Conservation (phyloP, 768 basidiomycete species). For the Gelatoporia subvermispora region DNA sequence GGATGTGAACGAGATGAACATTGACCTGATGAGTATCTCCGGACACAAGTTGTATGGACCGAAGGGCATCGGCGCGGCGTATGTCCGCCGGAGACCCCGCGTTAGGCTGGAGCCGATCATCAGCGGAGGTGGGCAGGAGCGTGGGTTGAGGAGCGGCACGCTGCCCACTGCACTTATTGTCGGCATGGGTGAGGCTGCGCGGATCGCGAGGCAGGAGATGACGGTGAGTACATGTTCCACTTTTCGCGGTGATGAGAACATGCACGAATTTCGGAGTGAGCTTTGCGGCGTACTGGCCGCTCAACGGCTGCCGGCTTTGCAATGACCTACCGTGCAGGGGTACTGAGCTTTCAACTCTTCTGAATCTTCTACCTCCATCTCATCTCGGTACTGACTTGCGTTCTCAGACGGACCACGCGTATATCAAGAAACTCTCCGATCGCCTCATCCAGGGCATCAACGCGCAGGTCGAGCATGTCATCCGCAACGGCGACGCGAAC, state of each 20-base stretch:
- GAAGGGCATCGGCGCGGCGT: conserved; percentile 92
- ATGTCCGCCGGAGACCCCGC: conserved; percentile 87
- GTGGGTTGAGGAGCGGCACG: conserved; percentile 93
- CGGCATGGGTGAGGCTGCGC: conserved; percentile 91
- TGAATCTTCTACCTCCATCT: background rate
- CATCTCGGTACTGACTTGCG: conserved; percentile 23
- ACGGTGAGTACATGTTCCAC: conserved; percentile 51
- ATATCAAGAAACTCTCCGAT: conserved; percentile 69
- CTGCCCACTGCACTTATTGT: conserved; percentile 84
- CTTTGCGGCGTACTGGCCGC: conserved; percentile 36
- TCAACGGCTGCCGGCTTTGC: conserved; percentile 45
- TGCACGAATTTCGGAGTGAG: conserved; percentile 23
- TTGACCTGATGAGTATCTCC: conserved; percentile 94
- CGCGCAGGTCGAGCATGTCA: conserved; percentile 80
- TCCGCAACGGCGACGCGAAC: conserved; percentile 86
- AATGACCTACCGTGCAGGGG: conserved; percentile 84
- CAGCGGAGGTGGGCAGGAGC: conserved; percentile 95
- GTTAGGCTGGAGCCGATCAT: conserved; percentile 93
- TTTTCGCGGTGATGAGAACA: conserved; percentile 26
- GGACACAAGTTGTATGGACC: conserved; percentile 99
- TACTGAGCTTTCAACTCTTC: conserved; percentile 52
- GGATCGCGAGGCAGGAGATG: conserved; percentile 92
- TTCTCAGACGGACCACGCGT: conserved; percentile 70
- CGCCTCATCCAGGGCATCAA: conserved; percentile 81
- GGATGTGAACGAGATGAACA: conserved; percentile 92